Evolutionary conservation across 73 alveolate genomes (phyloP), one percentile per base, ranked within the genome.

Genomic region (Paraurostyla sp.): DNA sequence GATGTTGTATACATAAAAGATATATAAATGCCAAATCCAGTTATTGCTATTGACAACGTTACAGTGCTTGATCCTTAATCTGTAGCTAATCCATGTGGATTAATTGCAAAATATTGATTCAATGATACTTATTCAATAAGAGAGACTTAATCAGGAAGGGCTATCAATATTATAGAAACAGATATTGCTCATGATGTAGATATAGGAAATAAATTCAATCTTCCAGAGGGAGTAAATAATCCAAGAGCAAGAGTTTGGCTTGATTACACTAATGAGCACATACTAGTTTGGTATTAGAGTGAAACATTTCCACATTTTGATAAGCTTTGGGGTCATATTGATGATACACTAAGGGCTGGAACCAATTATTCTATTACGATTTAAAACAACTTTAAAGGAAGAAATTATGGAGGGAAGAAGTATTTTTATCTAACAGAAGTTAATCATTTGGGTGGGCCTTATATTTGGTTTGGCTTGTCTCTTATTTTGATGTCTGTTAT

Each of bases 51-150:
- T 87, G 35, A 49, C n/a, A 83, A 42, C 3, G 98, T 92, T 84
- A 83, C 62, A 76, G 83, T 92, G 29, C 25, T 50, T 35, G 84
- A 80, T 51, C 92, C 85, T 85, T 91, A 92, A 83, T 60, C 63
- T 56, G 49, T 33, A 4, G 97, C 99, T 3, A 48, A 91, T 50
- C 99, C 99, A 4, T 96, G 99, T 68, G 99, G 99, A 38, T 85
- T 96, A 90, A 88, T 89, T 45, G 99, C 97, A 4, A 96, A 93
- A 84, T 86, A 92, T 46, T 63, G 42, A 54, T 96, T 96, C 92
- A 93, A 85, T 68, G 98, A 92, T 91, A 59, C 63, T 32, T 38
- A 65, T 38, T 58, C 88, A 63, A 75, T 40, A 73, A 56, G 65
- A 36, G 49, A 60, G 7, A 58, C 76, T 50, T 65, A 71, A 11